Evolutionary conservation across 768 basidiomycete genomes (phyloP), one percentile per base, ranked within the genome.

Genomic region (Lepiota venenata): DNA sequence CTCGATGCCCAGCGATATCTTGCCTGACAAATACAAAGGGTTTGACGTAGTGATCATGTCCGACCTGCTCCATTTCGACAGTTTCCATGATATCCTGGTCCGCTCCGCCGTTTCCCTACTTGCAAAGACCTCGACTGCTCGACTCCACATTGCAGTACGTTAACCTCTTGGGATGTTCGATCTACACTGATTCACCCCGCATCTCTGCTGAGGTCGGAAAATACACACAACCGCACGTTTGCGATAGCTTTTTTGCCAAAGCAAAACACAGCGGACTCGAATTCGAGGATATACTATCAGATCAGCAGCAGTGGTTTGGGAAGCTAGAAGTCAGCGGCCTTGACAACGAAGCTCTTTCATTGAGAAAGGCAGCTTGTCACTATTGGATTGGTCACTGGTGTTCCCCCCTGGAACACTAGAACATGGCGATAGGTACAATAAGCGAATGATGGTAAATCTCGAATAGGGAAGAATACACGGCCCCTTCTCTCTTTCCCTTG

Each of bases 1-100:
- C 20, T 32, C 44, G 4, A 37, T 21, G 14, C n/a, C 15, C 49
- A 69, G 66, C 40, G 54, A 63, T 21, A 27, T 67, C 4, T 44
- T 66, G 22, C 59, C 49, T 18, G 55, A 59, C n/a, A 43, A 47
- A 21, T 22, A 45, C 36, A 41, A 50, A 4, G 76, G 73, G 49
- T 88, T 76, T 64, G 85, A 88, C 59, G 60, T 79, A 15, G 71
- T 89, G 47, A 77, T 91, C 53, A 74, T 87, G 44, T 88, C 85
- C 2, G 87, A 91, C 68, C 73, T 91, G 10, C 74, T 91, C 21
- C 85, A 88, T 66, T 88, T 89, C 63, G 72, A 81, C 62, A 60
- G 61, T 50, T 85, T 82, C 40, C 88, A 88, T 64, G 75, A 72
- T 52, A 75, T 66, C 18, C 74, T 88, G 36, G 63, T 89, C 21